Evolutionary conservation across 495 filamentous ascomycete species (phyloP), one percentile per base, ranked within the genome.

Genomic region (Penicillium dipodomyicola): DNA sequence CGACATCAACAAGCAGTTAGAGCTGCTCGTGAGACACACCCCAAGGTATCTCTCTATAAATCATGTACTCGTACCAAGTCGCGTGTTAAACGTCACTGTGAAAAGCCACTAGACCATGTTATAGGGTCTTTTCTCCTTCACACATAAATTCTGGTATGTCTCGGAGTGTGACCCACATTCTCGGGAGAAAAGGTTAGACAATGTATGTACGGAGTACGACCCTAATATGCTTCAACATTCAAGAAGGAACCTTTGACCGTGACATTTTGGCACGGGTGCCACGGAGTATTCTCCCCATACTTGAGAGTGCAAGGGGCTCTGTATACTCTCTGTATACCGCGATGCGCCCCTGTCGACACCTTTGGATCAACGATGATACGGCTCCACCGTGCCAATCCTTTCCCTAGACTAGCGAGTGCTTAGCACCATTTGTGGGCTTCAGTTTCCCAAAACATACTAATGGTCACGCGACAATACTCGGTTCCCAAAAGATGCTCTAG

Each of bases 281-380:
- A 14, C 14, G 29, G 29, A 11, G 29, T 2, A 49, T 7, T 22
- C 8, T 17, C 19, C 19, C 2, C 20, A 39, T 37, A 37, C 33
- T 17, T 39, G 48, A 12, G 12, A 4, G 6, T 17, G 48, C 48
- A 50, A 50, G 48, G 48, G 32, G 48, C 17, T 22, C 0, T 12
- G 2, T 22, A 4, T 12, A 0, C 15, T 50, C 17, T 22, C 0
- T 12, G 2, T 22, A 4, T 12, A 0, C 15, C 39, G 20, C 33
- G n/a, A 50, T 25, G 48, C 32, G 22, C 20, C 48, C 48, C 8
- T 50, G 14, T 50, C 48, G 48, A 22, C 48, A 35, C 5, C 5
- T 23, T 23, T 39, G 4, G 39, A 14, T n/a, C 10, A 2, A 25
- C 20, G 15, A 46, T 20, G 5, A 11, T 19, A 5, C 17, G 14